A percentile compares a stretch with the other conserved stretches of the same genome.
Evolutionary conservation across 2,329 filamentous ascomycete genomes (phyloP).

Genomic region (Ceratocystis papillata): DNA sequence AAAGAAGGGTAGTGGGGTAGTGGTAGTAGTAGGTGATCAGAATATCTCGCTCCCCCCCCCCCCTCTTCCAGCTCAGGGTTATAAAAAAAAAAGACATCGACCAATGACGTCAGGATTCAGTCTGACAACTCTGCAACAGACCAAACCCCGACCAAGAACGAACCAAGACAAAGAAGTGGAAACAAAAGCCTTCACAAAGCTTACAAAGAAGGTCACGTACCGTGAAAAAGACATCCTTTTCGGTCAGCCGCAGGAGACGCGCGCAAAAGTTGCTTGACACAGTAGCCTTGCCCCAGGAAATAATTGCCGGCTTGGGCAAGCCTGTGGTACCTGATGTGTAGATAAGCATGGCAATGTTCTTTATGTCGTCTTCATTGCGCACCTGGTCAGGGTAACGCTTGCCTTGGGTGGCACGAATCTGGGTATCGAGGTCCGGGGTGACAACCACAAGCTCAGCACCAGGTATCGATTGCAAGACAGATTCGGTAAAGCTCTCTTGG

Average conservation of each 20-base stretch:
- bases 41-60: not conserved
- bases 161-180: conserved; percentile 3
- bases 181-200: not conserved
- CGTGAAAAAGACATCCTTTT: conserved; percentile 63
- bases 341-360: conserved; percentile 61
- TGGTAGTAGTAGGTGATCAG: not conserved
- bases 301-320: conserved; percentile 66
- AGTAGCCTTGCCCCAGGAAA: conserved; percentile 59
- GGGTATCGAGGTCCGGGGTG: conserved; percentile 44
- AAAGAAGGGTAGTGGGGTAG: conserved; percentile 4
- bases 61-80: not conserved
- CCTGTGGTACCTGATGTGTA: conserved; percentile 82
- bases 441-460: conserved; percentile 52
- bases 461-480: conserved; percentile 42
- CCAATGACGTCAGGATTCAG: not conserved
- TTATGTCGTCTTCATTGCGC: conserved; percentile 40
- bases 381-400: conserved; percentile 48
- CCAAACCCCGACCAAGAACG: not conserved
- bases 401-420: conserved; percentile 42
- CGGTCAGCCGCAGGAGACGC: conserved; percentile 47
- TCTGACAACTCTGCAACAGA: conserved; percentile 7
- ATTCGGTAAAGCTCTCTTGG: conserved; percentile 43
- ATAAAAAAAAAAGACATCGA: not conserved
- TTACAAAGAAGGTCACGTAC: conserved; percentile 35
- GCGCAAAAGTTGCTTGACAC: conserved; percentile 43